Evolutionary conservation across 352 stramenopile genomes (phyloP).

Genomic region (Pythium myriotylum): DNA sequence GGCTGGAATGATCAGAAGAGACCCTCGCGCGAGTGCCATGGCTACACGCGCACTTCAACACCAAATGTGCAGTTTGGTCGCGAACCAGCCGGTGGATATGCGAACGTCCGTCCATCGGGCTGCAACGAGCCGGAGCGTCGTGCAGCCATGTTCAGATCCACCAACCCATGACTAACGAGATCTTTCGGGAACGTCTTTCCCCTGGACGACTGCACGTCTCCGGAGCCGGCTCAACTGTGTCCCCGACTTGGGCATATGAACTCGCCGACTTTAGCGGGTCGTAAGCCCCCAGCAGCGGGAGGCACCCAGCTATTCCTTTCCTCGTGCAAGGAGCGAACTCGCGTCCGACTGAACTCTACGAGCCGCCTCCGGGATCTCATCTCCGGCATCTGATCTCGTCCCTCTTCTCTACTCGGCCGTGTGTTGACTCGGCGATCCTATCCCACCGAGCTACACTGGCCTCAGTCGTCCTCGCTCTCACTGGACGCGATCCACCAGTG

Average conservation of each 20-base stretch:
- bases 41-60: not conserved
- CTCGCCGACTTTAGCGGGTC: not conserved
- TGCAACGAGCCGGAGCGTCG: not conserved
- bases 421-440: too few species aligned
- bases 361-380: too few species aligned
- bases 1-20: not conserved
- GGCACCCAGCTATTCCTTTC: too few species aligned
- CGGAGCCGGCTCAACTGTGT: not conserved
- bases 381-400: too few species aligned
- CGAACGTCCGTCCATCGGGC: not conserved
- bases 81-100: not conserved
- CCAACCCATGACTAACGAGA: constrained; percentile 4
- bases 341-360: too few species aligned
- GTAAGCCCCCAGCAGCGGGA: not conserved
- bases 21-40: not conserved
- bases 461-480: too few species aligned
- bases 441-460: too few species aligned
- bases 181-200: not conserved
- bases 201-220: not conserved
- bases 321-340: too few species aligned
- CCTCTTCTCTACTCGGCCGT: too few species aligned
- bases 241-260: not conserved
- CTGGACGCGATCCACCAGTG: too few species aligned
- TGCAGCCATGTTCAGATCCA: constrained; percentile 2
- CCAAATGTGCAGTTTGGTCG: not conserved